Conservation (phyloP, 1,139 yeast genomes). For the Lodderomyces parapsilosis region DNA sequence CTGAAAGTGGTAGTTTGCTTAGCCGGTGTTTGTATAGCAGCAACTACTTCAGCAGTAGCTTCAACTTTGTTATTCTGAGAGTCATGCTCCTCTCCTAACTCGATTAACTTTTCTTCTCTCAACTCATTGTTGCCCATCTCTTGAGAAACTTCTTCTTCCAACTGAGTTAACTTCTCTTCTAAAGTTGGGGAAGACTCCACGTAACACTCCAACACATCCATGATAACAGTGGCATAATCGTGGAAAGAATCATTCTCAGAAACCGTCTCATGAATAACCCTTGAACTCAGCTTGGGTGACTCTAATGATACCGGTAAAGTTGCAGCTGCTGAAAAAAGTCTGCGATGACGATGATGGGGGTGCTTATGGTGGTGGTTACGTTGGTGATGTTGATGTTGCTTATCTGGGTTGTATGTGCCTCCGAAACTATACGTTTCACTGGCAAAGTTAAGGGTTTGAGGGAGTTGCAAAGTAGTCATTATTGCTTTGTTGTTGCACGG, state of each 20-base stretch:
- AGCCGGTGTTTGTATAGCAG: neutral
- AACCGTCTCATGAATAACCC: neutral
- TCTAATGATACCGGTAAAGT: neutral
- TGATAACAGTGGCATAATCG: constrained; percentile 10
- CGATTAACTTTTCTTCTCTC: constrained; percentile 3
- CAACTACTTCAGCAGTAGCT: too few species aligned
- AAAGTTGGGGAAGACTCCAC: constrained; percentile 5
- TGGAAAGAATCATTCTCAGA: neutral
- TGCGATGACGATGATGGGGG: neutral
- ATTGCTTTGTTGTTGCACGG: neutral
- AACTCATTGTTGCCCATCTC: neutral
- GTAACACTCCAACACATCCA: constrained; percentile 12
- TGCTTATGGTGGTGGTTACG: neutral
- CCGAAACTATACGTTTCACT: constrained; percentile 6
- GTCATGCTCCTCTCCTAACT: neutral
- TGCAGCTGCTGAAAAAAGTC: neutral
- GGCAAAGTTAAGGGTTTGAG: constrained; percentile 9
- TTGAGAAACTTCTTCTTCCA: neutral
- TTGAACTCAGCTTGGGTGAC: constrained; percentile 1
- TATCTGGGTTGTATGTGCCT: neutral
- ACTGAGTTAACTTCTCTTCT: neutral
- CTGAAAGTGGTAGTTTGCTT: neutral
- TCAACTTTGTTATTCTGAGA: neutral
- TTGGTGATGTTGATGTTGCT: neutral
- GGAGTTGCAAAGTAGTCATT: constrained; percentile 6